phyloP scores from a whole-genome alignment of 2,329 filamentous ascomycete genomes.

The Fusarium albidum region DNA sequence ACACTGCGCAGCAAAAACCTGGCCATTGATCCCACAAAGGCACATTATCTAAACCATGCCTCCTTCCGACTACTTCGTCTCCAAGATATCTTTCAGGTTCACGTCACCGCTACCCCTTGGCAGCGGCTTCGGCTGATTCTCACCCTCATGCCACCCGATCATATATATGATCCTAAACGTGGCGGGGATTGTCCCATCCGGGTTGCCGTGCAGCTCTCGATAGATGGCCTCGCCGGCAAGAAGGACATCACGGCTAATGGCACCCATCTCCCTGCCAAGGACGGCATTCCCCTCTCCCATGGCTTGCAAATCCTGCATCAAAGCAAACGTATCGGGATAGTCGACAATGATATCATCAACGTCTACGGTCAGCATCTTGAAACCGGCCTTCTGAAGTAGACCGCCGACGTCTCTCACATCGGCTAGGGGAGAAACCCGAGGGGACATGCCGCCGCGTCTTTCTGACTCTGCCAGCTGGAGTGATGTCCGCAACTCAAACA shows the following conservation, averaged over 20 bases:
- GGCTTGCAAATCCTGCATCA: slow-evolving; percentile 93
- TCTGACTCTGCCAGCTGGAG: slow-evolving; percentile 93
- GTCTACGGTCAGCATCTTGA: slow-evolving; percentile 95
- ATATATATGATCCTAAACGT: slow-evolving; percentile 97
- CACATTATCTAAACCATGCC: slow-evolving; percentile 16
- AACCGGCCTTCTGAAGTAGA: slow-evolving; percentile 84
- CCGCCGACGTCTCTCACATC: slow-evolving; percentile 93
- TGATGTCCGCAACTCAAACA: slow-evolving; percentile 92
- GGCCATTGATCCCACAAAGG: slow-evolving; percentile 16
- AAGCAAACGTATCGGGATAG: slow-evolving; percentile 86
- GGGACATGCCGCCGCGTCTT: slow-evolving; percentile 87
- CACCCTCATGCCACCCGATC: slow-evolving; percentile 96
- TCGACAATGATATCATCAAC: slow-evolving; percentile 97
- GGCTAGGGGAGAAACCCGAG: slow-evolving; percentile 88
- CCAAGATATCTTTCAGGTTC: slow-evolving; percentile 83
- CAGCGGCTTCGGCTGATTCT: slow-evolving; percentile 80
- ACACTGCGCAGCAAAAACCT: neutral
- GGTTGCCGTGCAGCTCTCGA: slow-evolving; percentile 83
- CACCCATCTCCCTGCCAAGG: slow-evolving; percentile 80
- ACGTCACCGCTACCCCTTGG: slow-evolving; percentile 85
- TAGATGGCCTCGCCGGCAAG: slow-evolving; percentile 92
- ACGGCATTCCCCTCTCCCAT: slow-evolving; percentile 97
- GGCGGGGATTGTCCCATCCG: slow-evolving; percentile 79
- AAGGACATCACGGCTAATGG: slow-evolving; percentile 82
- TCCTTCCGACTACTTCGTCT: slow-evolving; percentile 50